These are phyloP conservation scores for Neonectria punicea DNA, from an alignment of 2,329 filamentous ascomycete genomes.

Conservation along the genomic window DNA sequence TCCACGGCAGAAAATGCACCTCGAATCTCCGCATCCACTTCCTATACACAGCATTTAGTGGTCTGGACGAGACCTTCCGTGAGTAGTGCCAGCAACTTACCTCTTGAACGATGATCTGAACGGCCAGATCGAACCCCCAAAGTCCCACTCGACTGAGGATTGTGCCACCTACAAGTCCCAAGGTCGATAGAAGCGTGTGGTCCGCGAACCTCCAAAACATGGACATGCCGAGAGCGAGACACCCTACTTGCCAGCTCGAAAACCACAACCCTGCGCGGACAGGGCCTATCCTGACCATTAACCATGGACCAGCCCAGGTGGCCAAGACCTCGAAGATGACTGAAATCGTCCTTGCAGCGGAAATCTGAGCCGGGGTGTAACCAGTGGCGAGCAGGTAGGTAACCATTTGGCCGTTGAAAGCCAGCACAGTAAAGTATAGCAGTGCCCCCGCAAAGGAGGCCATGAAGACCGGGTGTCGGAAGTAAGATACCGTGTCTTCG, in stretches of 20 bases:
- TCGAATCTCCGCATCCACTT: slow-evolving; percentile 65
- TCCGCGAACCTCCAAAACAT: slow-evolving; percentile 52
- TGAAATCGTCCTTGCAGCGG: slow-evolving; percentile 62
- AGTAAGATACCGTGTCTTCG: slow-evolving; percentile 53
- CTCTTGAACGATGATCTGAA: slow-evolving; percentile 70
- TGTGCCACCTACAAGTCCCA: slow-evolving; percentile 60
- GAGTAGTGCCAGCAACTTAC: slow-evolving; percentile 47
- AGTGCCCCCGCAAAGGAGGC: slow-evolving; percentile 69
- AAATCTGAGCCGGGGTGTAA: slow-evolving; percentile 62
- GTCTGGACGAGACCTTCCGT: background rate
- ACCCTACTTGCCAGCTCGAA: slow-evolving; percentile 72
- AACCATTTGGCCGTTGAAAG: slow-evolving; percentile 71
- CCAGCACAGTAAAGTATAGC: slow-evolving; percentile 71
- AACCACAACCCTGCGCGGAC: slow-evolving; percentile 78
- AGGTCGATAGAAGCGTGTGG: slow-evolving; percentile 52
- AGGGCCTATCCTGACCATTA: slow-evolving; percentile 65
- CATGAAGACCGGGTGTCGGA: slow-evolving; percentile 65
- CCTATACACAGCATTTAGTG: slow-evolving; percentile 49
- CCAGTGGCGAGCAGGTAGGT: slow-evolving; percentile 69
- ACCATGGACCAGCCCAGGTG: slow-evolving; percentile 67
- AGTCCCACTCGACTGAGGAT: slow-evolving; percentile 69
- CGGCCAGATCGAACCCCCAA: slow-evolving; percentile 70
- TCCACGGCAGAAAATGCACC: slow-evolving; percentile 77
- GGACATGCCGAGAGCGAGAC: slow-evolving; percentile 57
- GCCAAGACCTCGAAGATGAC: slow-evolving; percentile 68